Evolutionary conservation across 768 basidiomycete species (phyloP).

Genomic region (Lepiota brunneoincarnata): DNA sequence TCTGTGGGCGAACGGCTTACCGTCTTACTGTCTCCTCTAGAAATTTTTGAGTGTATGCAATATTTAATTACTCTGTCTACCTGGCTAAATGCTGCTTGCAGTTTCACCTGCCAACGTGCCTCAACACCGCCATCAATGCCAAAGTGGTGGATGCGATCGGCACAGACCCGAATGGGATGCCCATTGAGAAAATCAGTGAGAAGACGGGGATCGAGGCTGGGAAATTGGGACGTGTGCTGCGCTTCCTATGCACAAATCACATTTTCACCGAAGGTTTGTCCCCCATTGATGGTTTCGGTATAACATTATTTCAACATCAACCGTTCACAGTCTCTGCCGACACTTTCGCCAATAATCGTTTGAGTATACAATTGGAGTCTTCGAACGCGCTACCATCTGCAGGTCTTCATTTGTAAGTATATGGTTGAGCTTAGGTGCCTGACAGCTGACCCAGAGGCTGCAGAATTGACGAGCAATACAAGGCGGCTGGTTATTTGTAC

Average conservation of each 20-base stretch:
- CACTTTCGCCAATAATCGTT: conserved; percentile 39
- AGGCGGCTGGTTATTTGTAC: conserved; percentile 20
- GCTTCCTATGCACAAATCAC: conserved; percentile 28
- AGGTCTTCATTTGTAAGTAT: conserved; percentile 21
- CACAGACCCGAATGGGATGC: conserved; percentile 27
- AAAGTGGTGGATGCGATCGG: conserved; percentile 27
- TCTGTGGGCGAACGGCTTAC: background rate
- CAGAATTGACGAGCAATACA: conserved; percentile 17
- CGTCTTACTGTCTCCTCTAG: background rate
- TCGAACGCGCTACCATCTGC: conserved; percentile 22
- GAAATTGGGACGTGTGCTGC: conserved; percentile 31
- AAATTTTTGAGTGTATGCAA: conserved; percentile 12
- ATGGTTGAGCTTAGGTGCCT: background rate
- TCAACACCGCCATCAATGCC: conserved; percentile 17
- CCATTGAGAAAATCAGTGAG: conserved; percentile 22
- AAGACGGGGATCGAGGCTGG: conserved; percentile 22
- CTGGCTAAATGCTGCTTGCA: background rate
- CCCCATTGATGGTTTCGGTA: background rate
- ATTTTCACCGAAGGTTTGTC: conserved; percentile 33
- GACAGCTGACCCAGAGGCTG: too few relatives aligned
- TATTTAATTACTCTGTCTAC: too few relatives aligned
- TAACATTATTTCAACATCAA: background rate
- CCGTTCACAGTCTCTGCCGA: conserved; percentile 18
- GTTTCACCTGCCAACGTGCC: conserved; percentile 20
- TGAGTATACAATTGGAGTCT: conserved; percentile 31